Evolutionary conservation across 163 green algal species (phyloP), one percentile per base, ranked within the genome.

Genomic region (Volvox carteri): DNA sequence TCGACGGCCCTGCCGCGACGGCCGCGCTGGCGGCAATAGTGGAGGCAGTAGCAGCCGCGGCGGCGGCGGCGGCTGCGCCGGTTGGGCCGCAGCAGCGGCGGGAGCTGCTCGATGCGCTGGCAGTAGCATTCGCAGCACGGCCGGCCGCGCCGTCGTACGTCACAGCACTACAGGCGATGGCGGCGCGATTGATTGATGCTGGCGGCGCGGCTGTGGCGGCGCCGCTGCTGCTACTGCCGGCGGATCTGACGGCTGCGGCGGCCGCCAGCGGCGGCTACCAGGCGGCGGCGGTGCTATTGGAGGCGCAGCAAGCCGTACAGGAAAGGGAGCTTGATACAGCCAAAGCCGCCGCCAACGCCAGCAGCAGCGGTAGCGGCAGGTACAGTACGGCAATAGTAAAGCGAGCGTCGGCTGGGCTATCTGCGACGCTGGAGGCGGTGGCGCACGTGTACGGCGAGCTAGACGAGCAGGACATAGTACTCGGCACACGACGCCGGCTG

Each of bases 381-480:
- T 74, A 74, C 6, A 35, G 56, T 18, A 42, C 30, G 65, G 79
- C 79, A 46, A 44, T 46, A 8, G 56, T 23, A n/a, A 73, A 72
- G 37, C 37, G 78, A 5, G 56, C 37, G 21, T 25, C 33, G 5
- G 60, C n/a, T 4, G 58, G n/a, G 14, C 18, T 84, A 48, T 70
- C 50, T n/a, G 50, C 75, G 41, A 86, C 79, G 30, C 79, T 86
- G 79, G 79, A 86, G 79, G 79, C 81, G n/a, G 5, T 87, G 46
- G 65, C 81, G 1, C 33, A 42, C 16, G 30, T 77, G 65, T 87
- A 87, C 62, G 81, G 33, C 65, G 65, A 87, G 16, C n/a, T 87
- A 65, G 81, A 79, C 67, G 81, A 87, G 65, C 35, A 67, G 42
- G 60, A 87, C 35, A 33, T 87, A 33, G 65, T 70, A 67, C 21